Percentiles rank a stretch among this genome's conserved stretches.
Evolutionary conservation across 495 filamentous ascomycete species (phyloP).

Genomic region (Penicillium ucsense): DNA sequence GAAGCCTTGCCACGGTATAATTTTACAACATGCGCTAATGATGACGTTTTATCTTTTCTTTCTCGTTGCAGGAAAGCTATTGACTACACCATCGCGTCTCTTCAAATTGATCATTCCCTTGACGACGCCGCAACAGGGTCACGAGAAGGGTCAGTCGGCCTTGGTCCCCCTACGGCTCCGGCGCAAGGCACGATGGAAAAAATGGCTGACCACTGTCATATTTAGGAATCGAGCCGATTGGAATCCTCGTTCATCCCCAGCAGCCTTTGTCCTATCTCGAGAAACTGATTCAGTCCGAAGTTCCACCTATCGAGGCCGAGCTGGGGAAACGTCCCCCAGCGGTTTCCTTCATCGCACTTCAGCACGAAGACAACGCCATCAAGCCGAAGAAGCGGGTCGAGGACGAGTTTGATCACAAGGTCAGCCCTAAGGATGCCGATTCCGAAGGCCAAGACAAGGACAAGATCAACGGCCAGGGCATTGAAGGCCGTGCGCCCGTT

Average conservation of each 20-base stretch:
- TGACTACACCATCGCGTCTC: conserved; percentile 82
- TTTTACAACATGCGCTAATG: too few species aligned
- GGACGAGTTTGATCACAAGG: conserved; percentile 35
- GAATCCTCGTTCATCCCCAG: conserved; percentile 82
- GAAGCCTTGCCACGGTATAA: background rate
- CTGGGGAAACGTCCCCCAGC: conserved; percentile 58
- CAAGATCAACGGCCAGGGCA: conserved; percentile 1
- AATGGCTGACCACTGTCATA: conserved; percentile 26
- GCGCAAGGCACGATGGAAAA: too few species aligned
- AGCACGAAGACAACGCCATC: conserved; percentile 53
- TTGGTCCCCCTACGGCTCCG: background rate
- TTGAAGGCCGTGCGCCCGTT: conserved; percentile 1
- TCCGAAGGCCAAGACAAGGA: background rate
- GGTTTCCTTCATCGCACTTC: conserved; percentile 73
- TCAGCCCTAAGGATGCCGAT: background rate
- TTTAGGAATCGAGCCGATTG: conserved; percentile 68
- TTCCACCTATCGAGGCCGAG: conserved; percentile 55
- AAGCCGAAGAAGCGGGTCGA: conserved; percentile 37
- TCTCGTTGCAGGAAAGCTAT: conserved; percentile 57
- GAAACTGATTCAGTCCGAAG: conserved; percentile 78
- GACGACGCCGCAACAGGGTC: conserved; percentile 43
- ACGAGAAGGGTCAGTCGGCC: conserved; percentile 37
- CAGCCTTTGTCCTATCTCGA: conserved; percentile 91
- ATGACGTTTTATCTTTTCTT: too few species aligned
- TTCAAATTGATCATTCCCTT: conserved; percentile 85